A percentile compares a stretch with the other conserved stretches of the same genome.
phyloP scores from a whole-genome alignment of 768 basidiomycete genomes.

The Amylocystis lapponica region DNA sequence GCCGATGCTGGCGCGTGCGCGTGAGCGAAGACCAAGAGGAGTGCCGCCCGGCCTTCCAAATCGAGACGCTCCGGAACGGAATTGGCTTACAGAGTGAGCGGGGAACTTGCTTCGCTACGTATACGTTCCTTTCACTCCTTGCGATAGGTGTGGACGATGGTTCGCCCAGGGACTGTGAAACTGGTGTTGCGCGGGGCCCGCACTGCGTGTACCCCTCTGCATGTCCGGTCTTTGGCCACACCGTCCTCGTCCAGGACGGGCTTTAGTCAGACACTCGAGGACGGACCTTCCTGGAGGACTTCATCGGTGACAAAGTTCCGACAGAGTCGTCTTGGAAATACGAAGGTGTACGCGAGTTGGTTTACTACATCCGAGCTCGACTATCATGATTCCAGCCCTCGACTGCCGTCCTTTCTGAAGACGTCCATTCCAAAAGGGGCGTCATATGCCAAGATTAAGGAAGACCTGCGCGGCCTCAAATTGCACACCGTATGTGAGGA shows the following conservation, averaged over 20 bases:
- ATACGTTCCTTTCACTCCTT: not conserved
- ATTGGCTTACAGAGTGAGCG: not conserved
- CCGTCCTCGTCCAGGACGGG: constrained; percentile 36
- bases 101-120: not conserved
- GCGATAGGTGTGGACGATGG: not conserved
- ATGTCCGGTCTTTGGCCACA: constrained; percentile 42
- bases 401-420: constrained; percentile 84
- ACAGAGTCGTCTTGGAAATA: constrained; percentile 70
- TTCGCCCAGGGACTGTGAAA: not conserved
- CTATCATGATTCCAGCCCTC: constrained; percentile 46
- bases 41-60: not conserved
- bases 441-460: constrained; percentile 91
- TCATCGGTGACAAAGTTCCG: constrained; percentile 57
- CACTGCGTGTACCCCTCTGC: constrained; percentile 7
- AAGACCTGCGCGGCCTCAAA: constrained; percentile 84
- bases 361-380: not conserved
- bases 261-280: constrained; percentile 49
- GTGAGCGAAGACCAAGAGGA: not conserved
- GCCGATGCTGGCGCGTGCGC: not conserved
- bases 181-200: constrained; percentile 13
- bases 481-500: constrained; percentile 98
- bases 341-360: constrained; percentile 45
- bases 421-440: constrained; percentile 86
- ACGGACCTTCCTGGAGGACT: constrained; percentile 80
- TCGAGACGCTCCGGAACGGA: constrained; percentile 10